A percentile compares a stretch with the other conserved stretches of the same genome.
phyloP scores from a whole-genome alignment of 495 filamentous ascomycete species.

The Immersiella caudata region DNA sequence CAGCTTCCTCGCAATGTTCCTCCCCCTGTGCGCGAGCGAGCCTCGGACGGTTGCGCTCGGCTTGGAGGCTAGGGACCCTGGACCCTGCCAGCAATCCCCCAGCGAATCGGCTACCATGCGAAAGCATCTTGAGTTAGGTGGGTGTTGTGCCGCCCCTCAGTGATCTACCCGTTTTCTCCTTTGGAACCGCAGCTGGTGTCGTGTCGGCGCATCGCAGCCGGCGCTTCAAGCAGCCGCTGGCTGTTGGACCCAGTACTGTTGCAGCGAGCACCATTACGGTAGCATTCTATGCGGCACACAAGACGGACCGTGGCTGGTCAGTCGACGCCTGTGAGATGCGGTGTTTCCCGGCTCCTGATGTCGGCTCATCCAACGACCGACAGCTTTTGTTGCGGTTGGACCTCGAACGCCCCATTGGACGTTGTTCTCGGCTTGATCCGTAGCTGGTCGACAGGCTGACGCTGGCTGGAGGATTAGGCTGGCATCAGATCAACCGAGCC shows the following conservation, averaged over 20 bases:
- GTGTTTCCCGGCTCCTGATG: constrained; percentile 1
- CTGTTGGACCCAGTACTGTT: constrained; percentile 3
- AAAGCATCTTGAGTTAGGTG: constrained; percentile 28
- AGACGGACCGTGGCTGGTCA: constrained; percentile 3
- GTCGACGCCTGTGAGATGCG: constrained; percentile 2
- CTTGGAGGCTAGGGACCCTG: constrained; percentile 24
- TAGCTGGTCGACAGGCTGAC: constrained; percentile 1
- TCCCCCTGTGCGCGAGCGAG: constrained; percentile 1
- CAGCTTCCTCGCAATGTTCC: constrained; percentile 8
- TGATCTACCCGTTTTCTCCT: constrained; percentile 32
- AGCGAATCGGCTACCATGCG: constrained; percentile 32
- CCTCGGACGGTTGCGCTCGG: constrained; percentile 9
- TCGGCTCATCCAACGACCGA: not conserved
- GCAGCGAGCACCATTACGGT: not conserved
- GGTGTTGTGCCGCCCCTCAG: constrained; percentile 31
- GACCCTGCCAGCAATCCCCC: constrained; percentile 28
- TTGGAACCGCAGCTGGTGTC: constrained; percentile 15
- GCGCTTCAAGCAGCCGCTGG: constrained; percentile 7
- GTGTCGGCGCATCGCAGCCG: constrained; percentile 19
- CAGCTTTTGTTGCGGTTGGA: not conserved
- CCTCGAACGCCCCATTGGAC: not conserved
- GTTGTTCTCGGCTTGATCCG: not conserved
- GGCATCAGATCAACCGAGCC: constrained; percentile 19
- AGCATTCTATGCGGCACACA: constrained; percentile 1
- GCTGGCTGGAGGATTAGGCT: constrained; percentile 5